Conservation (phyloP, 176 grass and related monocot genomes). For the Avena sativa region DNA sequence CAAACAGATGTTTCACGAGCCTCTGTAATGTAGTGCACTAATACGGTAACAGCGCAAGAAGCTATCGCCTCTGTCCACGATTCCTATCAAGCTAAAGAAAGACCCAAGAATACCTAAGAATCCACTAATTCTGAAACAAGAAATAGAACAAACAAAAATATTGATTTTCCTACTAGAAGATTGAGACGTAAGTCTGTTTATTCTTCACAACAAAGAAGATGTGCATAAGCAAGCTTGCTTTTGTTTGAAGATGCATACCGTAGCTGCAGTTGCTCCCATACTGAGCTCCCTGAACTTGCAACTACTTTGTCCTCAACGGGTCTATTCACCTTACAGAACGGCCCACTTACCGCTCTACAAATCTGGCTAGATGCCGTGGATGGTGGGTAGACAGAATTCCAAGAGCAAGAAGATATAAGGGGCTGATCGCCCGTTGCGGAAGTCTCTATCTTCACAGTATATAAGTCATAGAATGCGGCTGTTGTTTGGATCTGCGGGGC, state of each 20-base stretch:
- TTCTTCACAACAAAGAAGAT: background rate
- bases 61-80: too few relatives aligned
- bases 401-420: background rate
- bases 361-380: background rate
- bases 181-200: background rate
- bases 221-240: background rate
- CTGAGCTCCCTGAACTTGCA: background rate
- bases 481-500: background rate
- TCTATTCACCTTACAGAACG: background rate
- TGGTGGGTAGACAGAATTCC: background rate
- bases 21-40: too few relatives aligned
- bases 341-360: background rate
- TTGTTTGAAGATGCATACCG: constrained; percentile 1
- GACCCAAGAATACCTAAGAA: background rate
- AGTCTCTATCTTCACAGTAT: background rate
- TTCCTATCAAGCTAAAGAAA: too few relatives aligned
- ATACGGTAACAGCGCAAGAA: too few relatives aligned
- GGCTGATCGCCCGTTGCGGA: background rate
- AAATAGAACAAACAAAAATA: too few relatives aligned
- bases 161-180: too few relatives aligned
- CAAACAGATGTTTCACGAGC: too few relatives aligned
- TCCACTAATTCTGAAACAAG: background rate
- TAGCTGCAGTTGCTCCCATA: background rate
- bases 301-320: background rate
- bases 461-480: background rate